Conservation (phyloP, 2,329 filamentous ascomycete genomes). For the Plenodomus biglobosus region DNA sequence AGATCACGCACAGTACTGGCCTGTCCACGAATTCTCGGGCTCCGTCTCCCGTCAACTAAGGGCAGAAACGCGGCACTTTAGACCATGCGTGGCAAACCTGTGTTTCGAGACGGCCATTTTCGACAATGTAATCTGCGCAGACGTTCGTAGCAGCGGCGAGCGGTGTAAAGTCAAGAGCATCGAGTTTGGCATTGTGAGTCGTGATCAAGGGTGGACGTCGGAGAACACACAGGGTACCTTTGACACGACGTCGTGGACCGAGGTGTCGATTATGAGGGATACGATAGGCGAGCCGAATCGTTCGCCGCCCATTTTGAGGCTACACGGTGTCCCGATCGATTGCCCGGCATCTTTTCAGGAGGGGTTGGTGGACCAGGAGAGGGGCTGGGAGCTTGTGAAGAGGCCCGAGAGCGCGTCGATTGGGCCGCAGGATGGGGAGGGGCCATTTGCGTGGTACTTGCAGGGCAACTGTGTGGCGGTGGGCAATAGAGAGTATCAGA, state of each 20-base stretch:
- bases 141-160: constrained; percentile 12
- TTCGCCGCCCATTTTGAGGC: constrained; percentile 6
- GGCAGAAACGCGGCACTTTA: constrained; percentile 4
- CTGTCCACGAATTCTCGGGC: constrained; percentile 4
- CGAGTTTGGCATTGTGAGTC: constrained; percentile 25
- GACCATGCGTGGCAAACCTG: constrained; percentile 12
- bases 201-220: constrained; percentile 40
- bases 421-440: constrained; percentile 29
- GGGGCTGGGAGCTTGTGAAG: constrained; percentile 20
- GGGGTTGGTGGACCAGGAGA: background rate
- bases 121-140: constrained; percentile 6
- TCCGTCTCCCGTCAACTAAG: background rate
- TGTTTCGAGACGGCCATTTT: constrained; percentile 21
- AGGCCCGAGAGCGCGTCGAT: constrained; percentile 19
- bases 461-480: constrained; percentile 35
- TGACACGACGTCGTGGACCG: constrained; percentile 37
- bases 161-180: constrained; percentile 25
- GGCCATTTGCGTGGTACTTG: constrained; percentile 33
- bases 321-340: constrained; percentile 1
- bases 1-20: constrained; percentile 33
- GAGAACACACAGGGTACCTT: constrained; percentile 29
- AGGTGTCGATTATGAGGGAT: constrained; percentile 33
- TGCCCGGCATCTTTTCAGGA: constrained; percentile 10
- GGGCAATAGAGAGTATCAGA: constrained; percentile 10
- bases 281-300: constrained; percentile 1